A percentile compares a stretch with the other conserved stretches of the same genome.
Evolutionary conservation across 495 filamentous ascomycete species (phyloP).

Genomic region (Opeltia flavorubescens): DNA sequence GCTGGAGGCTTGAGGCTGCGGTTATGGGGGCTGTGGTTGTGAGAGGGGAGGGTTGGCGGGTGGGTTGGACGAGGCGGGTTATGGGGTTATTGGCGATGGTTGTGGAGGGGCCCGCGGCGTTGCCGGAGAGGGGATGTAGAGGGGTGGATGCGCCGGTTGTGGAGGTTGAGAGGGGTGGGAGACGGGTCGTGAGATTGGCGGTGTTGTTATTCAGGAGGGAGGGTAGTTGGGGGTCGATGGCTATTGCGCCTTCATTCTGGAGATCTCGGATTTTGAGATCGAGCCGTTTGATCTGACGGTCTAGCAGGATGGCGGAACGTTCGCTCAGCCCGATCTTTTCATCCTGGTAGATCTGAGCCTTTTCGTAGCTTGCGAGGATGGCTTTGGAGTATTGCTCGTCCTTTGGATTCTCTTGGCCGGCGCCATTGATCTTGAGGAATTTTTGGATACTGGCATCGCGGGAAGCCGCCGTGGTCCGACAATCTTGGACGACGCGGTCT

Average conservation of each 20-base stretch:
- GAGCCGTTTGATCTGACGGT: conserved; percentile 77
- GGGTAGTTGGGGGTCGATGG: conserved; percentile 62
- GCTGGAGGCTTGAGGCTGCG: conserved; percentile 16
- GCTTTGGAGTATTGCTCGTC: conserved; percentile 59
- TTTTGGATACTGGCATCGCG: conserved; percentile 77
- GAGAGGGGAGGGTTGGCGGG: conserved; percentile 22
- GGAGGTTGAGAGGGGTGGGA: conserved; percentile 32
- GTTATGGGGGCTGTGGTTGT: conserved; percentile 10
- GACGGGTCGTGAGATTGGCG: conserved; percentile 40
- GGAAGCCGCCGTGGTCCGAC: conserved; percentile 55
- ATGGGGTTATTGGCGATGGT: conserved; percentile 31
- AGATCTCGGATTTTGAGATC: conserved; percentile 78
- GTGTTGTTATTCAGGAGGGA: conserved; percentile 60
- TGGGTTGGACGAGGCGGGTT: conserved; percentile 27
- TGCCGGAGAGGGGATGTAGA: conserved; percentile 25
- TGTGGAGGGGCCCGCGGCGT: conserved; percentile 24
- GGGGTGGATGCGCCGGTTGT: conserved; percentile 33
- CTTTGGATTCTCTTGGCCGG: conserved; percentile 68
- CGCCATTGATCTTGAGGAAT: conserved; percentile 75
- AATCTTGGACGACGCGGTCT: conserved; percentile 65
- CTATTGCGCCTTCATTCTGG: conserved; percentile 64
- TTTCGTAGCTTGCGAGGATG: conserved; percentile 57
- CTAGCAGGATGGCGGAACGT: conserved; percentile 63
- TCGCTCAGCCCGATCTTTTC: conserved; percentile 75
- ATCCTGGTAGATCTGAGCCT: conserved; percentile 59